phyloP scores from a whole-genome alignment of 768 basidiomycete genomes.

The Lentinula raphanica region DNA sequence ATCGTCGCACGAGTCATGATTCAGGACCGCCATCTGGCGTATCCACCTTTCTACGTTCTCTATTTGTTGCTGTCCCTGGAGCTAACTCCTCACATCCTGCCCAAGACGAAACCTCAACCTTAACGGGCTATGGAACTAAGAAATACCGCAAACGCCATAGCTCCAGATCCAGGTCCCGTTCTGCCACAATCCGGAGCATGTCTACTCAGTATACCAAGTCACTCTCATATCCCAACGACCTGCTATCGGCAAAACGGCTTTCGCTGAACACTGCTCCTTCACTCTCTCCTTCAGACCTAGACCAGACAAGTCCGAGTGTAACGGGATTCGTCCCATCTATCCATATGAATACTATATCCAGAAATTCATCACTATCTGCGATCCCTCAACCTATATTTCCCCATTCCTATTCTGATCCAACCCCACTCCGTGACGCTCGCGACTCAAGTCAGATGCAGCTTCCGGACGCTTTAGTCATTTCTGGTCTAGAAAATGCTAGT shows the following conservation, averaged over 20 bases:
- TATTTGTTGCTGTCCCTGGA: slow-evolving; percentile 29
- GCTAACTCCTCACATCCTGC: slow-evolving; percentile 10
- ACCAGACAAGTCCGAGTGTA: slow-evolving; percentile 3
- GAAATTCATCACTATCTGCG: slow-evolving; percentile 8
- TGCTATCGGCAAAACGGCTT: slow-evolving; percentile 14
- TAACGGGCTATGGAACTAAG: slow-evolving; percentile 1
- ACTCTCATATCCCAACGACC: slow-evolving; percentile 31
- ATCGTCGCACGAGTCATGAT: not conserved
- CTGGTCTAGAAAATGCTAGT: slow-evolving; percentile 63
- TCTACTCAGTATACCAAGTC: slow-evolving; percentile 22
- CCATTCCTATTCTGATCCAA: slow-evolving; percentile 33
- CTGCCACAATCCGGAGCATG: slow-evolving; percentile 1
- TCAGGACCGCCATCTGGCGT: slow-evolving; percentile 12
- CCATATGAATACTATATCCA: slow-evolving; percentile 3
- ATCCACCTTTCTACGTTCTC: slow-evolving; percentile 27
- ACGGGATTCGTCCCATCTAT: not conserved
- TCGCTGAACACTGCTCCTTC: not conserved
- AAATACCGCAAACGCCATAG: slow-evolving; percentile 5
- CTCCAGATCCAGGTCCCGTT: slow-evolving; percentile 1
- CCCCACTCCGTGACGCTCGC: slow-evolving; percentile 17
- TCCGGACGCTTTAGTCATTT: slow-evolving; percentile 62
- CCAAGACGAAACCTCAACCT: slow-evolving; percentile 8
- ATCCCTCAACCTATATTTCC: slow-evolving; percentile 15
- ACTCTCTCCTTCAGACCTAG: slow-evolving; percentile 10
- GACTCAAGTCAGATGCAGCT: slow-evolving; percentile 22